Evolutionary conservation across 768 basidiomycete species (phyloP).

Genomic region (Chalciporus pseudorubinellus): DNA sequence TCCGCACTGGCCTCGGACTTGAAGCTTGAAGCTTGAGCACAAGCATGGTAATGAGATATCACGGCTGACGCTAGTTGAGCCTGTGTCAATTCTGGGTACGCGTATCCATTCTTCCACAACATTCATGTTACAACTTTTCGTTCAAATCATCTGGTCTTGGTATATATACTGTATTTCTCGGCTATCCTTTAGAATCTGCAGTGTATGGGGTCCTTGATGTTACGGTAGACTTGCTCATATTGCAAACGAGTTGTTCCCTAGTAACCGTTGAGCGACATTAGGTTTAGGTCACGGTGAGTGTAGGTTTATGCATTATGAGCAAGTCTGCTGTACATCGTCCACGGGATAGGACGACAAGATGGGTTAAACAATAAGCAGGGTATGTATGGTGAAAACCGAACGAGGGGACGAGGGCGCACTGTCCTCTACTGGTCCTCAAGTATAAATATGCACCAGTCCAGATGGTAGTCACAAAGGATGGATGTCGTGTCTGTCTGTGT

Average conservation of each 20-base stretch:
- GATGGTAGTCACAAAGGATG: slow-evolving; percentile 5
- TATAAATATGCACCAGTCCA: slow-evolving; percentile 11
- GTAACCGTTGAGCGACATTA: no score
- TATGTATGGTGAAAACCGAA: slow-evolving; percentile 20
- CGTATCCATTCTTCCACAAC: not conserved
- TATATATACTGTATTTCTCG: not conserved
- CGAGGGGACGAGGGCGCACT: not conserved
- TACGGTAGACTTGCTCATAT: no score
- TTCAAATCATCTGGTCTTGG: not conserved
- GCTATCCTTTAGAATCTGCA: slow-evolving; percentile 14
- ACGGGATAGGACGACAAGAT: slow-evolving; percentile 5
- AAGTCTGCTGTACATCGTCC: no score
- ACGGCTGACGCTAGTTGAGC: not conserved
- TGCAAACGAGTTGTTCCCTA: no score
- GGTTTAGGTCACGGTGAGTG: no score
- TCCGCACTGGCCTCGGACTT: slow-evolving; percentile 6
- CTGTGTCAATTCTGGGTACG: not conserved
- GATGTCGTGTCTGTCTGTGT: slow-evolving; percentile 1
- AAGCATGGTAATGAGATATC: not conserved
- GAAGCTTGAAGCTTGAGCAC: no score
- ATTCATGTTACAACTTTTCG: not conserved
- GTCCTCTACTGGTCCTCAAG: not conserved
- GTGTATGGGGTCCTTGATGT: slow-evolving; percentile 4
- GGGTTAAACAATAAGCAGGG: slow-evolving; percentile 22
- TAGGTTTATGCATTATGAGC: no score